Evolutionary conservation across 495 filamentous ascomycete genomes (phyloP).

Genomic region (Stereocaulon alpinum): DNA sequence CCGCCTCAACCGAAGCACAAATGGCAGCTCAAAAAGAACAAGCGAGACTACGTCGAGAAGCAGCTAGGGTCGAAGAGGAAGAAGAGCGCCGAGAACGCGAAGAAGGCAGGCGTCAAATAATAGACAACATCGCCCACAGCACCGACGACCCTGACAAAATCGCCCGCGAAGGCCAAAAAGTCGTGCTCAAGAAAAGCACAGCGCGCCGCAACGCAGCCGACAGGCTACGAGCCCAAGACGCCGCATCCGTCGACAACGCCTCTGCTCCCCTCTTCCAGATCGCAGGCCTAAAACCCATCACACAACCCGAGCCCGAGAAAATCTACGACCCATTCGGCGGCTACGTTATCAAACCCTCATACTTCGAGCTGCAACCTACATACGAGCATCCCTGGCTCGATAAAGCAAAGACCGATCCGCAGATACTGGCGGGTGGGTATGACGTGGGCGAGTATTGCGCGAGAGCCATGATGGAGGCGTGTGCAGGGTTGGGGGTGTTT

Average conservation of each 20-base stretch:
- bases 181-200: conserved; percentile 60
- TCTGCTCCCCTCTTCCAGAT: conserved; percentile 40
- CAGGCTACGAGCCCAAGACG: conserved; percentile 32
- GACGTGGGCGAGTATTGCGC: conserved; percentile 69
- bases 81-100: conserved; percentile 53
- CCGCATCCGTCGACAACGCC: conserved; percentile 29
- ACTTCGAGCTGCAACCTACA: conserved; percentile 54
- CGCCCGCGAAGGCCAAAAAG: conserved; percentile 43
- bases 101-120: conserved; percentile 48
- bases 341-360: conserved; percentile 51
- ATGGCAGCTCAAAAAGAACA: conserved; percentile 64
- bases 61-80: conserved; percentile 48
- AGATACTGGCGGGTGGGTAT: conserved; percentile 71
- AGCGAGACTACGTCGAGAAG: conserved; percentile 43
- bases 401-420: conserved; percentile 42
- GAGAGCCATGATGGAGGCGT: conserved; percentile 75
- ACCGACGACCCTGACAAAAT: conserved; percentile 42
- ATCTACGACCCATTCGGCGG: conserved; percentile 88
- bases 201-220: conserved; percentile 40
- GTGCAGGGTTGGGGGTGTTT: conserved; percentile 77
- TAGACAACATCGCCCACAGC: conserved; percentile 38
- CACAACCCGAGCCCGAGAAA: conserved; percentile 51
- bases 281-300: conserved; percentile 63
- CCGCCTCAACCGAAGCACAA: conserved; percentile 42
- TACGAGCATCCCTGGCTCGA: conserved; percentile 61